phyloP scores from a whole-genome alignment of 1,284 basidiomycete genomes.

The Fomes fomentarius region DNA sequence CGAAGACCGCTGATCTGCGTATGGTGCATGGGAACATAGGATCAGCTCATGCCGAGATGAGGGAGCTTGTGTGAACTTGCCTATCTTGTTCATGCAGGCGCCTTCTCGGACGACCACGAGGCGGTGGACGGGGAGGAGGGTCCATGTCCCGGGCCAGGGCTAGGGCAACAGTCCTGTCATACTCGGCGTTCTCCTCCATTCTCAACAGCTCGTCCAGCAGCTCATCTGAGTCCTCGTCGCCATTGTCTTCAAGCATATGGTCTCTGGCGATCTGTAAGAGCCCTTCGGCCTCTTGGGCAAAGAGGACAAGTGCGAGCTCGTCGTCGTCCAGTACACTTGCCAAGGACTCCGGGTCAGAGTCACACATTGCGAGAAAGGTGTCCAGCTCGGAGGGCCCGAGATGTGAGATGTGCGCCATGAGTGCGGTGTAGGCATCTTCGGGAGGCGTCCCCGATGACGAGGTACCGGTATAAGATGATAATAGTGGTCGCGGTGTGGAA shows the following conservation, averaged over 20 bases:
- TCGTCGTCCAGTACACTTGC: constrained; percentile 21
- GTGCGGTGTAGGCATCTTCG: neutral
- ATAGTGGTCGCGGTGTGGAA: too few species aligned
- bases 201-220: constrained; percentile 20
- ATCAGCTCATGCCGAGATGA: too few species aligned
- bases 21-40: too few species aligned
- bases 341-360: neutral
- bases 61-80: too few species aligned
- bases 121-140: constrained; percentile 14
- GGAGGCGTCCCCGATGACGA: too few species aligned
- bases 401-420: constrained; percentile 24
- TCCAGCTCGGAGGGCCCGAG: constrained; percentile 44
- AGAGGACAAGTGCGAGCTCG: constrained; percentile 25
- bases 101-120: neutral
- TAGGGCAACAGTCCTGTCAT: constrained; percentile 25
- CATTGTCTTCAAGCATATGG: neutral
- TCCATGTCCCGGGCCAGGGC: constrained; percentile 23
- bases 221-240: neutral
- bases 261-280: constrained; percentile 20
- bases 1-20: too few species aligned
- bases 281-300: constrained; percentile 23
- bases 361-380: constrained; percentile 25
- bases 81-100: neutral
- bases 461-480: too few species aligned
- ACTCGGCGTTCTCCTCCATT: constrained; percentile 25